Evolutionary conservation across 495 filamentous ascomycete species (phyloP), one percentile per base, ranked within the genome.

Genomic region (Hypoxylon lienhwacheense): DNA sequence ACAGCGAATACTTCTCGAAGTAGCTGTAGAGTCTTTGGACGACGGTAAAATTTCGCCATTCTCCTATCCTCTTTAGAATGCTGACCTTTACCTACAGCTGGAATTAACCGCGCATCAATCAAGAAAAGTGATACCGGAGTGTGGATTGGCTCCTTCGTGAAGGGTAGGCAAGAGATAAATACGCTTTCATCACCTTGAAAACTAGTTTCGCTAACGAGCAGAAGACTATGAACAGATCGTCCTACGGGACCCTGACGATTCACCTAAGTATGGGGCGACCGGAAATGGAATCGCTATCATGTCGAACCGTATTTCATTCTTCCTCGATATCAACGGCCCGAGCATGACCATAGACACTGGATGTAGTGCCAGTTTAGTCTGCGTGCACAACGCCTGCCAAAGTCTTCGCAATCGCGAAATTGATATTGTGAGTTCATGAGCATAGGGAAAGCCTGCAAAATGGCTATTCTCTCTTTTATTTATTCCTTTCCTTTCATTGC

Each of bases 341-440:
- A 69, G 84, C 43, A 83, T 85, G 65, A 88, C 82, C 39, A 76
- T 91, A 17, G 88, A 92, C 66, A 91, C 88, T 1, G 88, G 86
- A 12, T 92, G 88, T 65, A 89, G 86, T 12, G 86, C 84, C 12
- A 88, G 84, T 32, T 43, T 77, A 19, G 63, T 72, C 4, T 68
- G 69, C 0, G 49, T 76, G 1, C 75, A 91, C 53, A 70, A 87
- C 17, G 89, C 89, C 15, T 90, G 87, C 55, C 88, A 86, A 55
- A 79, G 80, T 0, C 74, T 91, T 1, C 84, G 84, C 73, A 73
- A 73, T 20, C 61, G 70, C 1, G 73, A 75, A 11, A 59, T 59
- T 4, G 52, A 63, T 5, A 50, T 66, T 12, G 64, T 63, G 45
- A 44, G 65, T 60, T 24, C 7, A 37, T 7, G 7, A n/a, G 5